Evolutionary conservation across 192 early-diverging fungal genomes (phyloP), one percentile per base, ranked within the genome.

Genomic region (Lunasporangiospora selenospora): DNA sequence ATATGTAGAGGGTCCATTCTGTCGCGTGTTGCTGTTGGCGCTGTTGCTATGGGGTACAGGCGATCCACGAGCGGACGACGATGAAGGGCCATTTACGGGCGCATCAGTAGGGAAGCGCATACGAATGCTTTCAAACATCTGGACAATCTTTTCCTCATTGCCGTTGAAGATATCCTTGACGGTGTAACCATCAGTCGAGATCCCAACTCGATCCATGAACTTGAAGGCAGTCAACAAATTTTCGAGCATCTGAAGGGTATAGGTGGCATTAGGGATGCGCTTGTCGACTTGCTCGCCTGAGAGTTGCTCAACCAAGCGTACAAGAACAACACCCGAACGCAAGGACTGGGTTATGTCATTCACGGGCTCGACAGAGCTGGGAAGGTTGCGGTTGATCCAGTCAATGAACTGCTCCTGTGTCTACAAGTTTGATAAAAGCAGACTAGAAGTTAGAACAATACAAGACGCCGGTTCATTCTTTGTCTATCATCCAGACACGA

Each of bases 151-250:
- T 30, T 37, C 57, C 45, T 59, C 57, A 36, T 59, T 59, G 27
- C 57, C 57, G 34, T 59, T 59, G 26, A 59, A 59, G 24, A 59
- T 63, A 62, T 77, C 80, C 71, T 81, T 81, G 47, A 81, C 78
- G 2, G 77, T 81, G 52, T 76, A 81, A 9, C 80, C 80, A 24
- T 78, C 77, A 1, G 78, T 75, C 3, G 65, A 63, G 24, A 81
- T 75, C 12, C 80, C 80, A 41, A 79, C 80, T 6, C 77, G 56
- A 16, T 77, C 80, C 80, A 81, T 81, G 26, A 81, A 81, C 50
- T 81, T 81, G 44, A 81, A 79, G 1, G 80, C 80, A 7, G 80
- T 69, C 21, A 78, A 65, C 48, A 81, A 66, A 29, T 75, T 79
- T 56, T 81, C 80, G 9, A 81, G 53, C 73, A 81, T 75, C 32